Evolutionary conservation across 805 yeast genomes (phyloP).

Genomic region (Yarrowia phangngaensis): DNA sequence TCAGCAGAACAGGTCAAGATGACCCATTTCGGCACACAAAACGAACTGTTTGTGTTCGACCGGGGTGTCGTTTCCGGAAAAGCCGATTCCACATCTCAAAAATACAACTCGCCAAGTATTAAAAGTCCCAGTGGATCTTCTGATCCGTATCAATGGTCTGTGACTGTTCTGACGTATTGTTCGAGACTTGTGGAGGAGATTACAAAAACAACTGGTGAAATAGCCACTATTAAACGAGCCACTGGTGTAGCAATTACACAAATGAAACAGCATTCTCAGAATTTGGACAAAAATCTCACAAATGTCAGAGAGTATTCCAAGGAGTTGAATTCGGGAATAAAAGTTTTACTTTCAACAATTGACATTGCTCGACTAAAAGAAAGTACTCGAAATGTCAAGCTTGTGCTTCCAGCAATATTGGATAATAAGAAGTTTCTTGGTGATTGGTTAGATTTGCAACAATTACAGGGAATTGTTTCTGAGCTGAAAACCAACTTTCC

Average conservation of each 20-base stretch:
- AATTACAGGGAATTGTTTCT: not conserved
- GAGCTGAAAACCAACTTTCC: conserved; percentile 6
- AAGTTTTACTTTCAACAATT: not conserved
- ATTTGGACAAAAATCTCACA: conserved; percentile 3
- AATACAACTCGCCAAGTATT: not conserved
- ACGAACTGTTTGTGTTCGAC: conserved; percentile 21
- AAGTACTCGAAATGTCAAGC: not conserved
- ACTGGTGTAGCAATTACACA: conserved; percentile 12
- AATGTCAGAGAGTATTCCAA: conserved; percentile 6
- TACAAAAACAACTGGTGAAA: not conserved
- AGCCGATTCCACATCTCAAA: not conserved
- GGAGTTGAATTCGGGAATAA: not conserved
- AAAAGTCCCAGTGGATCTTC: not conserved
- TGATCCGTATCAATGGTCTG: conserved; percentile 8
- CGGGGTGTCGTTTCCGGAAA: conserved; percentile 3
- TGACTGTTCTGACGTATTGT: not conserved
- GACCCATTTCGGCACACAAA: conserved; percentile 4
- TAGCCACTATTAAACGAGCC: not conserved
- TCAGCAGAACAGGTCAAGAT: conserved; percentile 14
- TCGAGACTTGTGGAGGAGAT: conserved; percentile 13
- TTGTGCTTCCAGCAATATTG: conserved; percentile 1
- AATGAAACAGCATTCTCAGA: conserved; percentile 4
- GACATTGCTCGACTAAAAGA: not conserved
- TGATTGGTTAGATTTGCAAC: conserved; percentile 18
- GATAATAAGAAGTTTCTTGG: conserved; percentile 1